phyloP scores from a whole-genome alignment of 257 asterid species.

The Penstemon newberryi region DNA sequence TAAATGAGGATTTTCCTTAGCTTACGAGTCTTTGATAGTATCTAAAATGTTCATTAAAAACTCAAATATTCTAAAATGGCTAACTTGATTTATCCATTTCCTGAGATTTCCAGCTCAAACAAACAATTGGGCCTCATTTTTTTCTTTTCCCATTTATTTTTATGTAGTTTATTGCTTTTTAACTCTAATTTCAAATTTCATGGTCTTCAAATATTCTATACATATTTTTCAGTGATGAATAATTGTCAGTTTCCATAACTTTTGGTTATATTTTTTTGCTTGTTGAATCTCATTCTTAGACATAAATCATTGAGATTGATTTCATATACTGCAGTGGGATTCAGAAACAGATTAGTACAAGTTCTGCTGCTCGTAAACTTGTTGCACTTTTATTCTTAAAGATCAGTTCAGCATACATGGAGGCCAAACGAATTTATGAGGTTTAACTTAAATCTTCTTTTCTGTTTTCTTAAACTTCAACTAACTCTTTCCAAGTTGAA shows the following conservation, averaged over 20 bases:
- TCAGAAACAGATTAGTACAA: constrained; percentile 73
- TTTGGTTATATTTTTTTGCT: constrained; percentile 3
- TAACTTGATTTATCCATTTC: too few species aligned
- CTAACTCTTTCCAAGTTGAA: constrained; percentile 2
- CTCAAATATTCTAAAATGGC: too few species aligned
- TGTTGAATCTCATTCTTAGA: not conserved
- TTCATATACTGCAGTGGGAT: constrained; percentile 58
- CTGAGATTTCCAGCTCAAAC: too few species aligned
- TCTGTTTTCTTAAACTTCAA: constrained; percentile 7
- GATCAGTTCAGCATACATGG: constrained; percentile 85
- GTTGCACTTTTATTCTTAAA: constrained; percentile 63
- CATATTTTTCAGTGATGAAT: not conserved
- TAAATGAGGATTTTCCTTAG: too few species aligned
- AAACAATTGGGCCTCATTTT: too few species aligned
- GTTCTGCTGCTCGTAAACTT: constrained; percentile 62
- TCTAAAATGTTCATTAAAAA: too few species aligned
- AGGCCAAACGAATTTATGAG: constrained; percentile 83
- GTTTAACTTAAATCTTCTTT: constrained; percentile 36
- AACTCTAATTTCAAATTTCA: not conserved
- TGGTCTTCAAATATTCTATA: not conserved
- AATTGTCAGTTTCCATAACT: not conserved
- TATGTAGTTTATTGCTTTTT: not conserved
- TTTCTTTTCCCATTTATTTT: not conserved
- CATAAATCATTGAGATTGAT: constrained; percentile 17
- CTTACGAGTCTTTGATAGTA: too few species aligned